phyloP scores from a whole-genome alignment of 2,329 filamentous ascomycete genomes.

The Biscogniauxia mediterranea region DNA sequence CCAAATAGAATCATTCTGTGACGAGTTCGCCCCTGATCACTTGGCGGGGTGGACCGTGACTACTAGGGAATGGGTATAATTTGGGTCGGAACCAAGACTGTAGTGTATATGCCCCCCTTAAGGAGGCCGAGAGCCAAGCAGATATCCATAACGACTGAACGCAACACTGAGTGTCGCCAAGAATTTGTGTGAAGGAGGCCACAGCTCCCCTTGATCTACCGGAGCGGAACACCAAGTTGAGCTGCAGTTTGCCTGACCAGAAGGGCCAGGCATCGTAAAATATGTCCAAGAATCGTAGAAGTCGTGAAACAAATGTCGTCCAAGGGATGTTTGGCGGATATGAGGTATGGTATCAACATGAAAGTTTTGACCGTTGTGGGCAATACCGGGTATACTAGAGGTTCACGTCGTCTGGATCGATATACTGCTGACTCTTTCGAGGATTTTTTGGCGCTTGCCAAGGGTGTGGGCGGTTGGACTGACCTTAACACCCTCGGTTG shows the following conservation, averaged over 20 bases:
- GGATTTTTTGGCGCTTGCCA: neutral
- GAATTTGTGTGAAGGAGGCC: constrained; percentile 11
- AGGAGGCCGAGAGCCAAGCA: constrained; percentile 1
- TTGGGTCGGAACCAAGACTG: neutral
- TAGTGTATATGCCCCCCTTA: constrained; percentile 11
- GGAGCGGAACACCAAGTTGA: constrained; percentile 15
- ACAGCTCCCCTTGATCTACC: constrained; percentile 14
- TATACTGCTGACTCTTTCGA: neutral
- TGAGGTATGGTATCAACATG: constrained; percentile 29
- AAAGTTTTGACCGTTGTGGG: constrained; percentile 15
- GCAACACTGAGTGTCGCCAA: constrained; percentile 5
- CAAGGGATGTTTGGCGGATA: constrained; percentile 13
- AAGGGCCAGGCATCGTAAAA: constrained; percentile 25
- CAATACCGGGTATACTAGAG: neutral
- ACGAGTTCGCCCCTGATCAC: neutral
- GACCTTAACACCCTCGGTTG: neutral
- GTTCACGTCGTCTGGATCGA: neutral
- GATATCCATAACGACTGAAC: constrained; percentile 18
- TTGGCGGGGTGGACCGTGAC: neutral
- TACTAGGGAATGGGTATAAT: neutral
- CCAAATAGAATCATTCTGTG: neutral
- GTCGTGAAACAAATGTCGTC: constrained; percentile 25
- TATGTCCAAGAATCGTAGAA: constrained; percentile 34
- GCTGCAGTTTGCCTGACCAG: constrained; percentile 15
- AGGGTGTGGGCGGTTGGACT: neutral